Evolutionary conservation across 2,329 filamentous ascomycete genomes (phyloP).

Genomic region (Pseudogymnoascus sp.): DNA sequence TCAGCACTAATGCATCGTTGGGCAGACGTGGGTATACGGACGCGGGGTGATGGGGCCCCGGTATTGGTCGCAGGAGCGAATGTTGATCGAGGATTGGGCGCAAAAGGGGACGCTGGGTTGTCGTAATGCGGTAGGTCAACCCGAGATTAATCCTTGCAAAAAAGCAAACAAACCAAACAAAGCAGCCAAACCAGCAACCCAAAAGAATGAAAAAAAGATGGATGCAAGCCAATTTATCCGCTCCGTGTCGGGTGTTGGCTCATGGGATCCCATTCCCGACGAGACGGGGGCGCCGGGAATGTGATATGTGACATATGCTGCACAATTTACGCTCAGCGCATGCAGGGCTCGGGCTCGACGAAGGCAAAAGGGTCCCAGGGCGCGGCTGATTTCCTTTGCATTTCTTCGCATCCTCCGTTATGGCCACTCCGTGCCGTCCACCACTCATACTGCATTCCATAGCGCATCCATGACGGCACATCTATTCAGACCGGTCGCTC

Average conservation of each 20-base stretch:
- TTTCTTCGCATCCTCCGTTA: constrained; percentile 4
- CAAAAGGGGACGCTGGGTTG: neutral
- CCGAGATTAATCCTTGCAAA: neutral
- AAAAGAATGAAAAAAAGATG: no score
- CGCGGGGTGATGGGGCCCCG: neutral
- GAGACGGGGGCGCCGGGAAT: neutral
- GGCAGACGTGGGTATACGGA: neutral
- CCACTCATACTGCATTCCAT: neutral
- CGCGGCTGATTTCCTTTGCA: neutral
- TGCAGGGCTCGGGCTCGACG: neutral
- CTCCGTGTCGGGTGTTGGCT: neutral
- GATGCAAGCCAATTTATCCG: neutral
- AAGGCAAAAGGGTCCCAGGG: neutral
- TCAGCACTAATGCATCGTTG: constrained; percentile 1
- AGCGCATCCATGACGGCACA: constrained; percentile 1
- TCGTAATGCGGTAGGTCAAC: neutral
- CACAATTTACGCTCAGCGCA: neutral
- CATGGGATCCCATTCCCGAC: neutral
- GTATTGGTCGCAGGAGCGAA: constrained; percentile 2
- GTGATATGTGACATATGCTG: neutral
- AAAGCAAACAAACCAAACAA: neutral
- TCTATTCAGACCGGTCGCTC: neutral
- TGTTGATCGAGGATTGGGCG: neutral
- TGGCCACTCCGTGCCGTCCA: neutral
- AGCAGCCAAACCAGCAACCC: no score